These are phyloP conservation scores for Hypoxylon sp. DNA, from an alignment of 2,329 filamentous ascomycete species.

Conservation along the genomic window DNA sequence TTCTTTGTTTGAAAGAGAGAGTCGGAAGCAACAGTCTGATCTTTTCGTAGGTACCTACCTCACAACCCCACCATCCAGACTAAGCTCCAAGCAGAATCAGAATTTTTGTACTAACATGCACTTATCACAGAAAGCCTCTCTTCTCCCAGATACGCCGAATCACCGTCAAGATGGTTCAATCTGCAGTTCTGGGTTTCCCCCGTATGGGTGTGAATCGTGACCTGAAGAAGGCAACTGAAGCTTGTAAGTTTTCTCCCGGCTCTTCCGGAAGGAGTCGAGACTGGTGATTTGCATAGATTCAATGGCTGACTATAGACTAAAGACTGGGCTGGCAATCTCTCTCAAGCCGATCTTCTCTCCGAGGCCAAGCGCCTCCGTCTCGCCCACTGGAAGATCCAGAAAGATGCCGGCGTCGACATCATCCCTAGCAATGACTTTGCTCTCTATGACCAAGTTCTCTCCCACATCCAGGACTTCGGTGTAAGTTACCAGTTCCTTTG, in stretches of 20 bases:
- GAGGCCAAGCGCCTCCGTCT: conserved; percentile 98
- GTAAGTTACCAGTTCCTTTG: conserved; percentile 64
- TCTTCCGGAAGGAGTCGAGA: not conserved
- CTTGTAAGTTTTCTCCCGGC: conserved; percentile 67
- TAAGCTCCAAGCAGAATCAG: not conserved
- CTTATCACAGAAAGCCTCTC: conserved; percentile 41
- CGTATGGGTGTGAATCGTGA: conserved; percentile 99
- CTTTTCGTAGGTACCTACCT: conserved; percentile 42
- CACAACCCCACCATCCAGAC: not conserved
- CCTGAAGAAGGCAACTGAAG: conserved; percentile 99
- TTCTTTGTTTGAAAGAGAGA: conserved; percentile 33
- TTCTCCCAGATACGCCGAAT: conserved; percentile 43
- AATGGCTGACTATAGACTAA: conserved; percentile 30
- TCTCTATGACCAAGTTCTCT: conserved; percentile 96
- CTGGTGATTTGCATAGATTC: conserved; percentile 20
- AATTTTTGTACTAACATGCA: conserved; percentile 30
- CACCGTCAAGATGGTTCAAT: conserved; percentile 70
- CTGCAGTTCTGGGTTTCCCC: conserved; percentile 94
- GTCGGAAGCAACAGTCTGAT: conserved; percentile 47
- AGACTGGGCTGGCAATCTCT: conserved; percentile 93
- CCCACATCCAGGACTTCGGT: conserved; percentile 98
- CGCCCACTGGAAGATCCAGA: conserved; percentile 99
- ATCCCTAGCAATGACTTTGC: conserved; percentile 99
- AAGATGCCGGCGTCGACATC: conserved; percentile 95
- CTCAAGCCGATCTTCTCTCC: conserved; percentile 86